Evolutionary conservation across 805 yeast genomes (phyloP), one percentile per base, ranked within the genome.

Genomic region (Metschnikowia hibisci): DNA sequence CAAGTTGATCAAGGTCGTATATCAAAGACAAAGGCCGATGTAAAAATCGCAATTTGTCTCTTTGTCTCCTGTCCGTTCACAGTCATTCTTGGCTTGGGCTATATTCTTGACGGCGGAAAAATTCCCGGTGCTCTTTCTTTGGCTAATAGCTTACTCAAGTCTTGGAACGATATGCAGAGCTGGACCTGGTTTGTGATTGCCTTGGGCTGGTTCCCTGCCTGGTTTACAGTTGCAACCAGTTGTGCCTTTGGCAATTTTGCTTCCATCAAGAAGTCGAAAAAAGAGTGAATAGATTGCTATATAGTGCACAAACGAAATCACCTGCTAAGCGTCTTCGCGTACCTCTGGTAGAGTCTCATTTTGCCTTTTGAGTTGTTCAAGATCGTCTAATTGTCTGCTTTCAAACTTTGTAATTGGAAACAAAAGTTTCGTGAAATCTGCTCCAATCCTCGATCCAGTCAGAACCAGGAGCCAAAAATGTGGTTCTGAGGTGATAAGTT

Each of bases 381-480:
- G 23, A 20, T 6, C 7, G 7, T 20, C 23, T 20, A 6, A 5
- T 14, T n/a, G 8, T 11, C 15, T 29, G 23, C 23, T 7, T 6
- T 32, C 30, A 46, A 5, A 26, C 22, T 22, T 34, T 71, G 51
- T 79, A 87, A 56, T 78, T 67, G 12, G 66, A 58, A 64, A 85
- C 78, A 61, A 93, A 93, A 34, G 71, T 64, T 34, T 72, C 67
- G 67, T 93, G 99, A 77, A 93, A 93, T 13, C 68, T 64, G 41
- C 77, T 77, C 89, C 97, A 87, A 35, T 72, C 66, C 14, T 78
- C 74, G 52, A 89, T 87, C 88, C 96, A 88, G 55, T 87, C 91
- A 20, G 78, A 75, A 33, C 97, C 98, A 12, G 98, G 97, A 11
- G 99, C 95, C 58, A 93, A 74, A 71, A 93, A 93, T 0, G 99